Evolutionary conservation across 1,284 basidiomycete genomes (phyloP).

Genomic region (Malassezia cuniculi): DNA sequence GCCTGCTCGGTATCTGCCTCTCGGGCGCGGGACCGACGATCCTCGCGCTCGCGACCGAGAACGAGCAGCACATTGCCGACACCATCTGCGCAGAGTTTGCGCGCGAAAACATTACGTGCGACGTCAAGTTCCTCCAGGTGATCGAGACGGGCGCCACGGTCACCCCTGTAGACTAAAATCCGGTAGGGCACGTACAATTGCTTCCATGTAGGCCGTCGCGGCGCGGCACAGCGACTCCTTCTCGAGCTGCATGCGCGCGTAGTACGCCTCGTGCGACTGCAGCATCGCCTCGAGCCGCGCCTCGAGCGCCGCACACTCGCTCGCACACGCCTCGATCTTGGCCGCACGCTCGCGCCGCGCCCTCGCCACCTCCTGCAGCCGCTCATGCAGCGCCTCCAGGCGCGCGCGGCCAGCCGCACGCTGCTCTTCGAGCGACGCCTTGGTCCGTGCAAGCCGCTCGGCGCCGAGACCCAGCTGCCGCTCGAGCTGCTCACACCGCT

Average conservation of each 20-base stretch:
- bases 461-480: slow-evolving; percentile 8
- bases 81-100: slow-evolving; percentile 34
- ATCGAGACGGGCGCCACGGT: slow-evolving; percentile 29
- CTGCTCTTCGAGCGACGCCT: slow-evolving; percentile 20
- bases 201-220: slow-evolving; percentile 11
- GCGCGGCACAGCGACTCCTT: slow-evolving; percentile 11
- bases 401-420: slow-evolving; percentile 13
- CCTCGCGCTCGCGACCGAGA: slow-evolving; percentile 74
- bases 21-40: slow-evolving; percentile 97
- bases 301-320: slow-evolving; percentile 9
- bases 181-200: slow-evolving; percentile 14
- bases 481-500: slow-evolving; percentile 12
- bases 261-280: slow-evolving; percentile 10
- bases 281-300: slow-evolving; percentile 9
- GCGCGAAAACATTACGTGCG: slow-evolving; percentile 31
- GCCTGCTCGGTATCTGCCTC: slow-evolving; percentile 87
- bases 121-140: slow-evolving; percentile 31
- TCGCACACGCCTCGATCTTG: slow-evolving; percentile 3
- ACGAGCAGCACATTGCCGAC: slow-evolving; percentile 25
- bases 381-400: slow-evolving; percentile 6
- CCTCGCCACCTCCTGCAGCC: slow-evolving; percentile 8
- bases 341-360: slow-evolving; percentile 11
- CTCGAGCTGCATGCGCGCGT: slow-evolving; percentile 11
- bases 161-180: slow-evolving; percentile 19
- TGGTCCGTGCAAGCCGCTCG: slow-evolving; percentile 6